Evolutionary conservation across 2,329 filamentous ascomycete genomes (phyloP).

Genomic region (Gnomoniopsis sp.): DNA sequence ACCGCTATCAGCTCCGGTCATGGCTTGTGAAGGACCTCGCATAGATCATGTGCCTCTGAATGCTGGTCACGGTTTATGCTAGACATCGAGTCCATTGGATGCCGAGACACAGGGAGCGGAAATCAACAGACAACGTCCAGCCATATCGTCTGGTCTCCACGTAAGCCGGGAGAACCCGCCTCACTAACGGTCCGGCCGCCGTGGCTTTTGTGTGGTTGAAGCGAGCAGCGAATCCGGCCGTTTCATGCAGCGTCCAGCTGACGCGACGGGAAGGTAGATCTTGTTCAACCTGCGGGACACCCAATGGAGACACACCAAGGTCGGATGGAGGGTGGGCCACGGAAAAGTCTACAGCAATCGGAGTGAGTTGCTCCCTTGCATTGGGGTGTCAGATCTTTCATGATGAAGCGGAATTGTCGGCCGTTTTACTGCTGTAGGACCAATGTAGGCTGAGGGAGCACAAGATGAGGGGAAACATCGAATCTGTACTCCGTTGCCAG

Average conservation of each 20-base stretch:
- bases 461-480: conserved; percentile 18
- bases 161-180: conserved; percentile 17
- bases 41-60: conserved; percentile 17
- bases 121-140: not conserved
- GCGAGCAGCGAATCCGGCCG: conserved; percentile 5
- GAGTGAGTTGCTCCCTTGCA: not conserved
- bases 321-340: not conserved
- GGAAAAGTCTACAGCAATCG: not conserved
- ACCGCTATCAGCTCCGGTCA: conserved; percentile 6
- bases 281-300: conserved; percentile 7
- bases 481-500: not conserved
- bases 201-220: not conserved
- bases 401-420: not conserved
- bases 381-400: conserved; percentile 1
- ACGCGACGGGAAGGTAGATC: conserved; percentile 11
- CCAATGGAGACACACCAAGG: conserved; percentile 13
- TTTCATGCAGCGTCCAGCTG: conserved; percentile 8
- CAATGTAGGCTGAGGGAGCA: conserved; percentile 10
- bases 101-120: conserved; percentile 6
- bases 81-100: conserved; percentile 15
- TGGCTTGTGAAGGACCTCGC: conserved; percentile 9
- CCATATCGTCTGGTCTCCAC: conserved; percentile 10
- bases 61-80: conserved; percentile 17
- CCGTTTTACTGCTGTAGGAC: conserved; percentile 7
- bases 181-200: not conserved